These are phyloP conservation scores for Wickerhamiella infanticola DNA, from an alignment of 1,139 yeast genomes.

Conservation along the genomic window DNA sequence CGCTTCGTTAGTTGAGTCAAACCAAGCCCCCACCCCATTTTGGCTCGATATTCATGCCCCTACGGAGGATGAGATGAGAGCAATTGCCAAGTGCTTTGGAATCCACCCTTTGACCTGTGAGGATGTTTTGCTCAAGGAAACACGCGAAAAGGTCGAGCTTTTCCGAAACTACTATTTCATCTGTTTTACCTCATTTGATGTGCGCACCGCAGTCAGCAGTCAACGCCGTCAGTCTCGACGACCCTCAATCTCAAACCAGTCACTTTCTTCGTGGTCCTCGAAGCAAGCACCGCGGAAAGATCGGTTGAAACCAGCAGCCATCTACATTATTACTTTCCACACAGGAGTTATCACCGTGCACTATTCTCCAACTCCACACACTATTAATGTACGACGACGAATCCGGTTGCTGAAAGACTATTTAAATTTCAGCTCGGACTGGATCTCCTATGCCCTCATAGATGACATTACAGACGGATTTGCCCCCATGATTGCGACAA, in stretches of 20 bases:
- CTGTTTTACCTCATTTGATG: conserved; percentile 50
- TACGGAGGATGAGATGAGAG: conserved; percentile 95
- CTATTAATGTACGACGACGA: conserved; percentile 86
- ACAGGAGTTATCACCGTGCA: conserved; percentile 90
- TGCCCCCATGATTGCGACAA: conserved; percentile 89
- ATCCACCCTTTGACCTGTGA: conserved; percentile 94
- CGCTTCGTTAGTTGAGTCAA: background rate
- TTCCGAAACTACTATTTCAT: conserved; percentile 83
- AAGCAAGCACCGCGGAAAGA: conserved; percentile 6
- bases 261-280: background rate
- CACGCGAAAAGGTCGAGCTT: conserved; percentile 87
- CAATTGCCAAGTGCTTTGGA: conserved; percentile 73
- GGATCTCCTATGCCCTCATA: conserved; percentile 93
- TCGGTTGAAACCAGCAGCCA: conserved; percentile 70
- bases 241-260: background rate
- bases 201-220: conserved; percentile 4
- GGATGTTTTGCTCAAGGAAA: conserved; percentile 84
- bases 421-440: conserved; percentile 78
- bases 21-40: conserved; percentile 10
- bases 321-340: conserved; percentile 82
- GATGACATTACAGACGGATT: conserved; percentile 96
- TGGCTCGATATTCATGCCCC: conserved; percentile 95
- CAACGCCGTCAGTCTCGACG: conserved; percentile 4
- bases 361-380: conserved; percentile 90
- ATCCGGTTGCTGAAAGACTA: conserved; percentile 79